phyloP scores from a whole-genome alignment of 805 yeast species.

The Yarrowia yakushimensis region DNA sequence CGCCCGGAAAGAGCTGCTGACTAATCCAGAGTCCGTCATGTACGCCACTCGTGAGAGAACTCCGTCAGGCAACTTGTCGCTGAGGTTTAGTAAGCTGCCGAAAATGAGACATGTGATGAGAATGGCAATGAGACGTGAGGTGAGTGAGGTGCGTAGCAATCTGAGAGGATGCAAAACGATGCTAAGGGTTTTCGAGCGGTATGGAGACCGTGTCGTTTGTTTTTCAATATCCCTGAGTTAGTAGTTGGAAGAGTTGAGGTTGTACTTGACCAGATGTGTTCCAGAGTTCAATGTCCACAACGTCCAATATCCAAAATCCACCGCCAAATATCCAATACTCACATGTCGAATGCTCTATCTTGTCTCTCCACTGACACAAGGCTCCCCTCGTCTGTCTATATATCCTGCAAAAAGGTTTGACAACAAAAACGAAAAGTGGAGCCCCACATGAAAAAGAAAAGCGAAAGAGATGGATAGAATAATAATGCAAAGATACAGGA shows the following conservation, averaged over 20 bases:
- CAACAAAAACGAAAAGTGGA: background rate
- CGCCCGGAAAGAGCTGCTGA: background rate
- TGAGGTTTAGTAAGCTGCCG: conserved; percentile 4
- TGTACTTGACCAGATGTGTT: too few species aligned
- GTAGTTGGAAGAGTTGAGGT: too few species aligned
- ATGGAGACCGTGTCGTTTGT: background rate
- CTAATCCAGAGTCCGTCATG: background rate
- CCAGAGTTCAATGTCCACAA: background rate
- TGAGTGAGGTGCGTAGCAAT: background rate
- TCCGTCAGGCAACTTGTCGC: background rate
- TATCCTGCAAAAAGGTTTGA: background rate
- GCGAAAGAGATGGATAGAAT: too few species aligned
- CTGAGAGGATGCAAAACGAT: background rate
- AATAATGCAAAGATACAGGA: too few species aligned
- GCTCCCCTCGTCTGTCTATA: too few species aligned
- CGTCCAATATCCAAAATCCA: background rate
- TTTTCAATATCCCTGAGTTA: conserved; percentile 9
- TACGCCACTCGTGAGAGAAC: background rate
- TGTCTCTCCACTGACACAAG: too few species aligned
- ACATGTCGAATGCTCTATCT: too few species aligned
- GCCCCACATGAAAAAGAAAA: background rate
- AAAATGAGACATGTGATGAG: background rate
- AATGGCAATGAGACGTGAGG: background rate
- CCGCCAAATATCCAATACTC: background rate
- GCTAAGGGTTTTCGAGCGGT: background rate